Conservation (phyloP, 805 yeast species). For the Grigorovia yakushimaensis region DNA sequence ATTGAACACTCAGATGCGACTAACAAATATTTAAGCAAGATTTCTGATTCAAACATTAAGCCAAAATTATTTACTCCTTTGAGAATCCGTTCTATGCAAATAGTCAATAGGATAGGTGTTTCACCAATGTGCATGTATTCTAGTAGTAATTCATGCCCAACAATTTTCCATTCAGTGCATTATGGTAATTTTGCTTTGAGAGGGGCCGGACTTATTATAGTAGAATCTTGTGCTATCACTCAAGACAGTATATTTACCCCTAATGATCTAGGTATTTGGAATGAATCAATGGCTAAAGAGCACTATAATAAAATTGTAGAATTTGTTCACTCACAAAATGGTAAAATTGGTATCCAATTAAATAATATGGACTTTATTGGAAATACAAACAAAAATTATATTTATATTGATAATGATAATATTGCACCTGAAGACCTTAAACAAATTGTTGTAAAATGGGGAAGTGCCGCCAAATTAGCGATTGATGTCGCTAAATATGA, state of each 20-base stretch:
- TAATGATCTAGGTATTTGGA: conserved; percentile 42
- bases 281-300: conserved; percentile 36
- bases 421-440: conserved; percentile 27
- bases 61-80: conserved; percentile 39
- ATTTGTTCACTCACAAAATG: conserved; percentile 37
- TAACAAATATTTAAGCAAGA: background rate
- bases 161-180: conserved; percentile 40
- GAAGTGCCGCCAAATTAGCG: conserved; percentile 40
- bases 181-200: conserved; percentile 38
- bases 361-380: conserved; percentile 13
- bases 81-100: conserved; percentile 30
- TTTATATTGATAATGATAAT: conserved; percentile 44
- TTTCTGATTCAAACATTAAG: background rate
- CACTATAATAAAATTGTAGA: conserved; percentile 34
- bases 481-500: conserved; percentile 44
- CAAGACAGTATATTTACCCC: conserved; percentile 36
- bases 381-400: conserved; percentile 12
- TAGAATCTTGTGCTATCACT: conserved; percentile 37
- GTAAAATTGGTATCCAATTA: conserved; percentile 42
- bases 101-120: conserved; percentile 45
- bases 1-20: conserved; percentile 1
- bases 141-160: conserved; percentile 33
- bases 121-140: conserved; percentile 51
- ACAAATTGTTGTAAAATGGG: conserved; percentile 34
- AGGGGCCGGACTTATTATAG: conserved; percentile 41